phyloP scores from a whole-genome alignment of 1,284 basidiomycete species.

The Spongiforma sp. region DNA sequence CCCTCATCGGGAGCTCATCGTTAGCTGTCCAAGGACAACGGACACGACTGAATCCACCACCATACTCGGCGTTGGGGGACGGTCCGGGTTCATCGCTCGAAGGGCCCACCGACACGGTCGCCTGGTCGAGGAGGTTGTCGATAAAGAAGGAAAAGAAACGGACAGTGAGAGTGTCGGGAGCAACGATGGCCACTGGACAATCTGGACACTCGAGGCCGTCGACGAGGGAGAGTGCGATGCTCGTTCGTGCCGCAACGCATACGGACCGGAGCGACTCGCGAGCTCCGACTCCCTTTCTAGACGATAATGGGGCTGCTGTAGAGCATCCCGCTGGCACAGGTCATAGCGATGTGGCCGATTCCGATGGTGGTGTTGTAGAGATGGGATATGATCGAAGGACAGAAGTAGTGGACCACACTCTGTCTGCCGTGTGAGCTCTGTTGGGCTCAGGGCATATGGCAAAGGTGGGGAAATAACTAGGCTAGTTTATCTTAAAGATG shows the following conservation, averaged over 20 bases:
- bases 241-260: background rate
- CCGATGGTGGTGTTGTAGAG: background rate
- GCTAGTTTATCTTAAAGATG: background rate
- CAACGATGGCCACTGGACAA: constrained; percentile 9
- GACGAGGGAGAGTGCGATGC: constrained; percentile 2
- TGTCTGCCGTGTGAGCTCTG: constrained; percentile 16
- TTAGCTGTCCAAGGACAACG: constrained; percentile 9
- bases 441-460: no score
- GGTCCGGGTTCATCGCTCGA: background rate
- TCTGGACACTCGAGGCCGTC: constrained; percentile 14
- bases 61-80: constrained; percentile 21
- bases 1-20: constrained; percentile 4
- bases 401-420: background rate
- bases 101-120: background rate
- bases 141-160: constrained; percentile 6
- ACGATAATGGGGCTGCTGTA: background rate
- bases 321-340: background rate
- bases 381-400: background rate
- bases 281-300: background rate
- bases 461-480: no score
- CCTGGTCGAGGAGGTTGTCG: constrained; percentile 1
- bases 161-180: constrained; percentile 9
- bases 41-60: constrained; percentile 29
- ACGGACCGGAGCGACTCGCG: background rate
- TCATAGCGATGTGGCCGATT: background rate